Conservation (phyloP, 805 yeast species). For the Phaffomyces thermotolerans region DNA sequence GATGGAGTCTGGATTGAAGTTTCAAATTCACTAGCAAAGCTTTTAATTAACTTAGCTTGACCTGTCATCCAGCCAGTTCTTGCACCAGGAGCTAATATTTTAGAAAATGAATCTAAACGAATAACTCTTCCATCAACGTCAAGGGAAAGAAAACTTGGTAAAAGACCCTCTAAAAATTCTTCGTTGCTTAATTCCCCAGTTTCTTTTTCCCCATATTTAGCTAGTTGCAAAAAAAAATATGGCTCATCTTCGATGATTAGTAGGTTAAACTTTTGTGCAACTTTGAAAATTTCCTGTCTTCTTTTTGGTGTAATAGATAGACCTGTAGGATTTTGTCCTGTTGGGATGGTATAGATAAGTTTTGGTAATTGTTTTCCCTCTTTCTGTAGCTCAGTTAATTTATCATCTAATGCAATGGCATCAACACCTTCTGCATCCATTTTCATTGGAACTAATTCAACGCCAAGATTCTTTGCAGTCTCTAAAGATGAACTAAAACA, state of each 20-base stretch:
- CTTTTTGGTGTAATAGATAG: slow-evolving; percentile 70
- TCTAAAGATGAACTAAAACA: slow-evolving; percentile 84
- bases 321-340: slow-evolving; percentile 98
- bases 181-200: slow-evolving; percentile 25
- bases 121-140: slow-evolving; percentile 77
- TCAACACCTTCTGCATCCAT: slow-evolving; percentile 74
- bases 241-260: slow-evolving; percentile 94
- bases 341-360: slow-evolving; percentile 80
- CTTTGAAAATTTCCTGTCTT: slow-evolving; percentile 63
- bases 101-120: slow-evolving; percentile 71
- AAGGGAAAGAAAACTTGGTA: slow-evolving; percentile 57
- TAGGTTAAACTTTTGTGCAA: slow-evolving; percentile 81
- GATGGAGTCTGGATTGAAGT: slow-evolving; percentile 67
- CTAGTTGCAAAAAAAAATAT: slow-evolving; percentile 94
- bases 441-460: slow-evolving; percentile 60
- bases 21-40: slow-evolving; percentile 54
- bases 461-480: slow-evolving; percentile 66
- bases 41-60: slow-evolving; percentile 46
- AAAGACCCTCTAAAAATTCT: slow-evolving; percentile 41
- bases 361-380: slow-evolving; percentile 82
- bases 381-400: slow-evolving; percentile 38
- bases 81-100: slow-evolving; percentile 70
- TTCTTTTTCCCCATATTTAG: slow-evolving; percentile 46
- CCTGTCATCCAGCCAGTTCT: slow-evolving; percentile 70
- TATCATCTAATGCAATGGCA: slow-evolving; percentile 57